Evolutionary conservation across 331 rosid genomes (phyloP), one percentile per base, ranked within the genome.

Genomic region (Quercus phellos): DNA sequence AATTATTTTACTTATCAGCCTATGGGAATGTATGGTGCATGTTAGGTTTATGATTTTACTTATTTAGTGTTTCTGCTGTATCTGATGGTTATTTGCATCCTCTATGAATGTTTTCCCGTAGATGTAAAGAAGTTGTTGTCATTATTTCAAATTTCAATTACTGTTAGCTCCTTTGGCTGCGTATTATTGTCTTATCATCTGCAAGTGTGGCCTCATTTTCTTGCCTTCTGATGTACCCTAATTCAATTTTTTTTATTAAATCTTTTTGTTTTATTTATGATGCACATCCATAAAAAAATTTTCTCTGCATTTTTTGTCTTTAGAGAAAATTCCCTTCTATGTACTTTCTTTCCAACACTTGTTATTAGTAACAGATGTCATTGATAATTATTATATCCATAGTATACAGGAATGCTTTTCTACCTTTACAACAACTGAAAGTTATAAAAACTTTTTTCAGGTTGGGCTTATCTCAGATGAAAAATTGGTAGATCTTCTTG

Each of bases 391-490:
- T 18, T 34, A n/a, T 66, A 34, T 66, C 51, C 21, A 32, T 29
- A 30, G 51, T 35, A 18, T 66, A 30, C 21, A 30, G 51, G 69
- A 72, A 43, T 81, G 34, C 64, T 67, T 66, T 34, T 63, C 69
- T 30, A 66, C 22, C 68, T 66, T 5, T 13, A 34, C 11, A 17
- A 32, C 71, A 34, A 9, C 80, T 82, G 58, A 71, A 80, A 59
- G 17, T 85, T 68, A 71, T 76, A 22, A 86, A 38, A 72, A 9
- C 35, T 61, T 71, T 82, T 75, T 79, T 78, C 90, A 95, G 99
- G 99, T 93, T 63, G 99, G 99, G 83, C 99, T 95, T 71, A 93
- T 95, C 77, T 95, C 98, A 73, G 99, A 95, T 26, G 99, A 95
- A 83, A 95, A 90, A 81, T 83, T 95, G 92, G 96, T 95, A 32